Conservation (phyloP, 345 rosid species). For the Salix viminalis region DNA sequence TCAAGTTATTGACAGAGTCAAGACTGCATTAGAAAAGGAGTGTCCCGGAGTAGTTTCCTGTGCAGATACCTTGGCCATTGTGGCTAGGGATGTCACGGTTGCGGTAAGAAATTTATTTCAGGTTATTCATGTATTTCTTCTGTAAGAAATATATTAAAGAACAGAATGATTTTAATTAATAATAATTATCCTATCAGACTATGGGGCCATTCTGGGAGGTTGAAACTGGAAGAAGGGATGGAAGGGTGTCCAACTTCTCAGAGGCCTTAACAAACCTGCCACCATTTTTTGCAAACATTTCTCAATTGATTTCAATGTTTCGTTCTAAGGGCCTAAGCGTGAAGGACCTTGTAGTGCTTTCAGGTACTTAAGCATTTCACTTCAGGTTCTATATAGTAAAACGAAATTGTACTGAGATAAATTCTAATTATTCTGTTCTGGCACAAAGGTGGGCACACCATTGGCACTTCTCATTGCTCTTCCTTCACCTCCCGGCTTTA, state of each 20-base stretch:
- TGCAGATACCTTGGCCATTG: slow-evolving; percentile 64
- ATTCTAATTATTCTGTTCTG: neutral
- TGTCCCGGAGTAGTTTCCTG: slow-evolving; percentile 84
- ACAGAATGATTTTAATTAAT: neutral
- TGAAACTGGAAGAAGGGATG: slow-evolving; percentile 73
- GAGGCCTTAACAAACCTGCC: slow-evolving; percentile 33
- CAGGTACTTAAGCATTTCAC: slow-evolving; percentile 32
- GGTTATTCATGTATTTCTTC: neutral
- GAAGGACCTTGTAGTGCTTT: slow-evolving; percentile 54
- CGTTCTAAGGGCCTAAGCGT: slow-evolving; percentile 33
- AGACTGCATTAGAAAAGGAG: slow-evolving; percentile 51
- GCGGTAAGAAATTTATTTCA: slow-evolving; percentile 27
- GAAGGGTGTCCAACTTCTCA: slow-evolving; percentile 33
- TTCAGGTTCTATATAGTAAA: neutral
- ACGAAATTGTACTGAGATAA: neutral
- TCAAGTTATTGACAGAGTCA: slow-evolving; percentile 51
- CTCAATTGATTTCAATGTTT: slow-evolving; percentile 29
- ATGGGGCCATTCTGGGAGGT: slow-evolving; percentile 42
- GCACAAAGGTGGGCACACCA: slow-evolving; percentile 53
- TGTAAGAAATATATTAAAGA: neutral
- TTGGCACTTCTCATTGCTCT: slow-evolving; percentile 64
- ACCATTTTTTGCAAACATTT: slow-evolving; percentile 37
- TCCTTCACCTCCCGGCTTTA: slow-evolving; percentile 43
- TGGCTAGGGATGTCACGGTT: slow-evolving; percentile 51
- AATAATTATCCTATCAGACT: slow-evolving; percentile 18